Evolutionary conservation across 2,329 filamentous ascomycete species (phyloP), one percentile per base, ranked within the genome.

Genomic region (Thielaviopsis ethacetica): DNA sequence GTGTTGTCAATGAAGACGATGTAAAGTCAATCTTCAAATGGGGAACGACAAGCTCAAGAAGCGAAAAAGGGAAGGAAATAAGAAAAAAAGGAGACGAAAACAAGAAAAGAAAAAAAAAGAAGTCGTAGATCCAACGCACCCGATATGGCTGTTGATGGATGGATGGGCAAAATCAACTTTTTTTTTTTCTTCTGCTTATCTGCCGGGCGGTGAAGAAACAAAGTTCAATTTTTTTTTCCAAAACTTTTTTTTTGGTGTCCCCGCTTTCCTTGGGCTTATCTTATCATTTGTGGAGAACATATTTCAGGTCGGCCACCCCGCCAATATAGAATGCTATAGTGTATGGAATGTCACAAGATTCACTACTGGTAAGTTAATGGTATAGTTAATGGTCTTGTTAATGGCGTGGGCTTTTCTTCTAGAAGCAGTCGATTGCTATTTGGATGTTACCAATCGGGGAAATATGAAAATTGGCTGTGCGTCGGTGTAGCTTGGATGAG

Each of bases 191-290:
- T 53, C 51, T 53, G 34, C 51, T 13, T 9, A 30, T 51, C 49
- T 27, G 55, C 47, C 24, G 55, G 55, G 55, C 55, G 55, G 44
- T 57, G 24, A 57, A 49, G 41, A 21, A 44, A 56, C 30, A 49
- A 24, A 38, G 9, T 41, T 56, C 41, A 56, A 44, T 38, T 41
- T 56, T 54, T 54, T 54, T 56, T 55, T 58, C 44, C 52, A 58
- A 63, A 62, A 62, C 53, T 62, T 62, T 63, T 63, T 62, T 63
- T 58, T 60, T 56, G 54, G 57, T 58, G 62, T 61, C 56, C 63
- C 56, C 56, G 56, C 60, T 53, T 26, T 24, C 19, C 17, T 41
- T 22, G 22, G 27, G 58, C 63, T 65, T 66, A 66, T 65, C 65
- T 66, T 65, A 66, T 66, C 64, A 55, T 7, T 24, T 44, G 26